Percentiles rank a stretch among this genome's conserved stretches.
These are phyloP conservation scores for Dendrobium huoshanense DNA, from an alignment of 106 monocot genomes.

Conservation along the genomic window DNA sequence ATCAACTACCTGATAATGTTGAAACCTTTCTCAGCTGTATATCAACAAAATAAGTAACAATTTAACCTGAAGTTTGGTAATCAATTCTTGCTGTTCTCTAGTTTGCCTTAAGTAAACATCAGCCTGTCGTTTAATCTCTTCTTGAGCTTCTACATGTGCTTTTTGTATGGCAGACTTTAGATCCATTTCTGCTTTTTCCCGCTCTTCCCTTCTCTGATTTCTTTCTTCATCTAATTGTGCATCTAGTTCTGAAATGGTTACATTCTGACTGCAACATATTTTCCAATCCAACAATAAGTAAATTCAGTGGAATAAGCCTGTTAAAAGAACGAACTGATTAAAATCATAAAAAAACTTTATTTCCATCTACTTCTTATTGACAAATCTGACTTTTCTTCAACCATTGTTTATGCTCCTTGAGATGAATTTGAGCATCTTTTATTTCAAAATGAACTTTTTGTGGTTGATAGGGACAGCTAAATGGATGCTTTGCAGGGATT, in stretches of 20 bases:
- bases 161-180: slow-evolving; percentile 76
- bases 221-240: slow-evolving; percentile 80
- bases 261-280: slow-evolving; percentile 62
- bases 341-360: background rate
- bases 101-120: slow-evolving; percentile 54
- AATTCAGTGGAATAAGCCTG: slow-evolving; percentile 1
- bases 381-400: background rate
- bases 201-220: slow-evolving; percentile 73
- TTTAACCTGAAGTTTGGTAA: slow-evolving; percentile 75
- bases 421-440: background rate
- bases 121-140: slow-evolving; percentile 74
- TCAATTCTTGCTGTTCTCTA: slow-evolving; percentile 79
- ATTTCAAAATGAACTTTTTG: background rate
- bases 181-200: slow-evolving; percentile 73
- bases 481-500: background rate
- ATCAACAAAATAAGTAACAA: background rate
- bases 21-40: background rate
- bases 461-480: background rate
- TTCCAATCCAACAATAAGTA: slow-evolving; percentile 1
- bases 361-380: background rate
- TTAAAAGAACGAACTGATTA: background rate
- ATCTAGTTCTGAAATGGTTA: slow-evolving; percentile 75
- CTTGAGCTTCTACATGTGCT: slow-evolving; percentile 72
- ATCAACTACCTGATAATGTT: background rate
- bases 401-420: background rate